Evolutionary conservation across 169 alveolate species (phyloP).

Genomic region (Plasmodium billcollinsi): DNA sequence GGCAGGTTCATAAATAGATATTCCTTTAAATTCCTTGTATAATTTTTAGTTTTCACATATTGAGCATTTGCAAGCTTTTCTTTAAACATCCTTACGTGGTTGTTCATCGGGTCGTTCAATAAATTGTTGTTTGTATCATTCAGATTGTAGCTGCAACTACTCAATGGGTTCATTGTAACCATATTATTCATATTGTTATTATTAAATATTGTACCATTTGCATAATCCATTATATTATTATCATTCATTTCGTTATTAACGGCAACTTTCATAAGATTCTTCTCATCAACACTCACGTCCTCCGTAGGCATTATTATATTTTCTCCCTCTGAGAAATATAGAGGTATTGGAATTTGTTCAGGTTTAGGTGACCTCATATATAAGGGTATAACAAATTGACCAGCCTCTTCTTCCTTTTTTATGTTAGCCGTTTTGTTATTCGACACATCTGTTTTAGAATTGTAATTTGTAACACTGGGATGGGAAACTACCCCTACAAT

Average conservation of each 20-base stretch:
- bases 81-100: background rate
- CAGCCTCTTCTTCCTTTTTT: constrained; percentile 53
- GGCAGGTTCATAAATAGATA: background rate
- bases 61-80: constrained; percentile 2
- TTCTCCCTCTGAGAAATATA: constrained; percentile 22
- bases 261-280: background rate
- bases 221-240: background rate
- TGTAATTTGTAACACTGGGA: background rate
- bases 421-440: background rate
- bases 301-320: background rate
- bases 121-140: too few species aligned
- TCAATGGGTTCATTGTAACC: too few species aligned
- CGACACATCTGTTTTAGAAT: constrained; percentile 8
- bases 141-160: too few species aligned
- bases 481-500: background rate
- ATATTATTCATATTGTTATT: background rate
- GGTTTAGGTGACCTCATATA: constrained; percentile 73
- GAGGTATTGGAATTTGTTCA: constrained; percentile 61
- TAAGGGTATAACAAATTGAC: constrained; percentile 40
- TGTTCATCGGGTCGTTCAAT: too few species aligned
- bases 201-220: background rate
- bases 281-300: too few species aligned
- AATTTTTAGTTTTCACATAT: background rate
- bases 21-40: constrained; percentile 14
- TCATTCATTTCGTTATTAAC: background rate